These are phyloP conservation scores for Pyrenophora teres DNA, from an alignment of 2,329 filamentous ascomycete genomes.

Conservation along the genomic window DNA sequence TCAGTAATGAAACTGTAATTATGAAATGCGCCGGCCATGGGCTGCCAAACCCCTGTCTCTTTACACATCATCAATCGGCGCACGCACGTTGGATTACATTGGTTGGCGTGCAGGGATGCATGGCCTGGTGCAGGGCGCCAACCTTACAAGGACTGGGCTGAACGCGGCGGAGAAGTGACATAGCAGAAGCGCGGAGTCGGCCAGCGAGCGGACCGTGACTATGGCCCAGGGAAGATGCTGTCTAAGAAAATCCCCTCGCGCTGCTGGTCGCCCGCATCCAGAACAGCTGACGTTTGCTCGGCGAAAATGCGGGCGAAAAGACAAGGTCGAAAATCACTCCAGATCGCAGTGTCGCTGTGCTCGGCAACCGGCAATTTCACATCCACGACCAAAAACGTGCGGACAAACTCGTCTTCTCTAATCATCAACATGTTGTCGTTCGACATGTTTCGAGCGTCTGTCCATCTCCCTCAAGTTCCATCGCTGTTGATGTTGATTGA, in stretches of 20 bases:
- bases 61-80: constrained; percentile 41
- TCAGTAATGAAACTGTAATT: constrained; percentile 40
- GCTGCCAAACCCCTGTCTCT: constrained; percentile 34
- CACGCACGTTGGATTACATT: constrained; percentile 43
- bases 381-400: constrained; percentile 29
- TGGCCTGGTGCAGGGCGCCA: constrained; percentile 43
- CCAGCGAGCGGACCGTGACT: constrained; percentile 35
- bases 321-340: constrained; percentile 9
- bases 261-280: constrained; percentile 21
- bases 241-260: constrained; percentile 12
- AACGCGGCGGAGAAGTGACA: constrained; percentile 34
- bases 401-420: constrained; percentile 19
- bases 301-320: constrained; percentile 16
- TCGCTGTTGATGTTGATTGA: too few species aligned
- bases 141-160: constrained; percentile 44
- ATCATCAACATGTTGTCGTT: too few species aligned
- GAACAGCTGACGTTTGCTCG: constrained; percentile 27
- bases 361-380: constrained; percentile 24
- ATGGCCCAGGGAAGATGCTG: constrained; percentile 21
- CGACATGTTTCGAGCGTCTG: too few species aligned
- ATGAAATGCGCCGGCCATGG: constrained; percentile 26
- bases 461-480: too few species aligned
- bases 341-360: constrained; percentile 12
- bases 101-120: constrained; percentile 34
- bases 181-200: constrained; percentile 40